phyloP scores from a whole-genome alignment of 2,329 filamentous ascomycete genomes.

The Didymella sp. region DNA sequence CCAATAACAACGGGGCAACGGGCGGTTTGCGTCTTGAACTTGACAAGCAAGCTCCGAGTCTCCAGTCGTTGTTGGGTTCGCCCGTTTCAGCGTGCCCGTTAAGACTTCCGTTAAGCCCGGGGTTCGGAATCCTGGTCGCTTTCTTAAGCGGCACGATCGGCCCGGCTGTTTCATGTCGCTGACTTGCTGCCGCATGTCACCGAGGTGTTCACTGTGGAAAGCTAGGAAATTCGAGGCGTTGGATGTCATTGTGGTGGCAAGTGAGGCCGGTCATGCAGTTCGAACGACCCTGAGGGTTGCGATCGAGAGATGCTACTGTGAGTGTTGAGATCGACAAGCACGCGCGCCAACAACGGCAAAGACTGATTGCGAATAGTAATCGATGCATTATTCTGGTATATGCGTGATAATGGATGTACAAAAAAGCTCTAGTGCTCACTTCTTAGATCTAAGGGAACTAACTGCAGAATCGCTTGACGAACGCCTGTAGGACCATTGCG shows the following conservation, averaged over 20 bases:
- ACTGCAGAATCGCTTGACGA: not conserved
- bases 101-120: not conserved
- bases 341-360: too few species aligned
- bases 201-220: not conserved
- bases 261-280: too few species aligned
- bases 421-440: too few species aligned
- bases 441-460: too few species aligned
- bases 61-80: not conserved
- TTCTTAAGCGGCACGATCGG: too few species aligned
- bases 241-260: not conserved
- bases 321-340: not conserved
- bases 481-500: slow-evolving; percentile 51
- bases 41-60: too few species aligned
- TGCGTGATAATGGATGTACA: not conserved
- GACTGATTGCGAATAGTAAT: too few species aligned
- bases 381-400: not conserved
- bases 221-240: not conserved
- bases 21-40: too few species aligned
- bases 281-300: too few species aligned
- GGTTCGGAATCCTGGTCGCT: not conserved
- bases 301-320: not conserved
- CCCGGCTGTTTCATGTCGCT: not conserved
- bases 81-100: not conserved
- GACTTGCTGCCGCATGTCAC: not conserved
- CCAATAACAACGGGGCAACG: not conserved